These are phyloP conservation scores for Phytophthora sp. DNA, from an alignment of 352 stramenopile species.

Conservation along the genomic window DNA sequence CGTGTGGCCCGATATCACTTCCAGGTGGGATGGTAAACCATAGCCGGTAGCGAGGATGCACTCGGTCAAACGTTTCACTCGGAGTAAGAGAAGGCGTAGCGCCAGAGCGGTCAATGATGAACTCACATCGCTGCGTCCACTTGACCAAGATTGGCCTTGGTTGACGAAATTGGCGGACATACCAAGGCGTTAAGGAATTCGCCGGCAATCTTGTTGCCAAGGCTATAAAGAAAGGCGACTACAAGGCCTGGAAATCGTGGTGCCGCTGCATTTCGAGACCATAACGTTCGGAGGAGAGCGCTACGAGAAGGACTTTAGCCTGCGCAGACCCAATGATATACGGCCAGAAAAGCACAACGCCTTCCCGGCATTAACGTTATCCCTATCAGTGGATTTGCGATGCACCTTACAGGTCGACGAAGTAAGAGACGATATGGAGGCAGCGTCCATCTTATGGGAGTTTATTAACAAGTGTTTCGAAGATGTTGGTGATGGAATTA, in stretches of 20 bases:
- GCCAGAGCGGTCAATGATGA: no score
- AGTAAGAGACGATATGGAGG: background rate
- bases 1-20: background rate
- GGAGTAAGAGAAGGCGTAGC: no score
- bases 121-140: no score
- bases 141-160: no score
- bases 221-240: conserved; percentile 1
- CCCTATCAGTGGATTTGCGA: background rate
- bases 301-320: background rate
- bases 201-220: no score
- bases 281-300: conserved; percentile 4
- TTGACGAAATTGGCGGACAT: no score
- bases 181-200: no score
- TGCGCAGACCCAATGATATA: conserved; percentile 2
- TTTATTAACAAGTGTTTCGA: background rate
- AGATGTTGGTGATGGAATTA: background rate
- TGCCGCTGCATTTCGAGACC: conserved; percentile 1
- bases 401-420: conserved; percentile 3
- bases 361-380: conserved; percentile 1
- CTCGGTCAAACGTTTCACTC: no score
- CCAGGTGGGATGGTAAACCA: background rate
- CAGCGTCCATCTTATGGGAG: background rate
- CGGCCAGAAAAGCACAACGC: background rate
- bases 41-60: no score
- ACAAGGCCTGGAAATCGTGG: conserved; percentile 2